Conservation (phyloP, 345 rosid genomes). For the Eucalyptus cloeziana region DNA sequence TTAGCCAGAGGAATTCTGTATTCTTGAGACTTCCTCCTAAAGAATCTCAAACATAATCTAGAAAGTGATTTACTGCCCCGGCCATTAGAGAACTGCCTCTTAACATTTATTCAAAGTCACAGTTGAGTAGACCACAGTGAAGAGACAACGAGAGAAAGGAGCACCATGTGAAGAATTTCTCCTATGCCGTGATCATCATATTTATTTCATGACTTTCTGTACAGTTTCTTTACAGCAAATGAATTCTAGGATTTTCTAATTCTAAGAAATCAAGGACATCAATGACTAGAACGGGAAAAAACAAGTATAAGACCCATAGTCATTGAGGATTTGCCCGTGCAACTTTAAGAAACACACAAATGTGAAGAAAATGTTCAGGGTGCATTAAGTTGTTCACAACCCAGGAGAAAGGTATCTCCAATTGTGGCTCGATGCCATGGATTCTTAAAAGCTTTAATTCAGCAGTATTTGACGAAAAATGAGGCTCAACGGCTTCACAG, state of each 20-base stretch:
- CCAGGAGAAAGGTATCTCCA: constrained; percentile 92
- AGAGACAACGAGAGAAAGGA: not conserved
- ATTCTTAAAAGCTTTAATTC: constrained; percentile 66
- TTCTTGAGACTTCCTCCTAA: not conserved
- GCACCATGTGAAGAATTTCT: not conserved
- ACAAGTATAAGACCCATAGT: not conserved
- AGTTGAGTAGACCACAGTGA: not conserved
- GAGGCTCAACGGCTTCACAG: not conserved
- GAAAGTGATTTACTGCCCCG: not conserved
- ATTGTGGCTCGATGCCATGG: constrained; percentile 76
- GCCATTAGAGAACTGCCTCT: not conserved
- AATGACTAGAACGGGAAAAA: not conserved
- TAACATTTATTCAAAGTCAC: not conserved
- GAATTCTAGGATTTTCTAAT: not conserved
- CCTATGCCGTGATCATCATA: not conserved
- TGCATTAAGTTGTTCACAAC: constrained; percentile 72
- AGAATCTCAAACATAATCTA: not conserved
- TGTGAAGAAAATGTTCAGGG: constrained; percentile 78
- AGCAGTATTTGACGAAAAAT: not conserved
- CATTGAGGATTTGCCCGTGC: constrained; percentile 5
- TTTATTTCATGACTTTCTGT: not conserved
- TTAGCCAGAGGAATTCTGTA: not conserved
- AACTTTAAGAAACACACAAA: constrained; percentile 44
- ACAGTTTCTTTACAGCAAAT: not conserved
- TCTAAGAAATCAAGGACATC: not conserved